Base-by-base conservation (phyloP, 2,329 filamentous ascomycete genomes). In the Colletotrichum australisinense region DNA sequence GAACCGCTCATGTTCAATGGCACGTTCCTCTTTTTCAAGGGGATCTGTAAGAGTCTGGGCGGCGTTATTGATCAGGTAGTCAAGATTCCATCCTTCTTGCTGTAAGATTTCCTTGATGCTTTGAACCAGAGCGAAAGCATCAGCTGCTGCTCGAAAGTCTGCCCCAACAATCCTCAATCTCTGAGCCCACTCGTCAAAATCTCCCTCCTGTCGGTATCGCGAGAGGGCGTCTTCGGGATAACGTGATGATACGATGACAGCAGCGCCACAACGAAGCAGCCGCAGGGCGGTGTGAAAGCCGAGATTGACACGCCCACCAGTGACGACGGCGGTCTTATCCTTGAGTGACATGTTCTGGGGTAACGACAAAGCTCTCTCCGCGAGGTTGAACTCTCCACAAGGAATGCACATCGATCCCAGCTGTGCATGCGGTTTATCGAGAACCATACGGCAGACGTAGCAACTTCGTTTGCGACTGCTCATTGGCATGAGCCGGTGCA, bases 41-140 rank as follows among this genome's bases (percentile, higher is more conserved):
- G 80, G 78, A 56, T 84, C 83, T 0, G 81, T 83, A 52, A 83
- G 70, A 1, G 81, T 83, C 73, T 83, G 82, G 4, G 83, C 82
- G 1, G 83, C 83, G 62, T 84, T 84, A 60, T 83, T 84, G 75
- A 84, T 78, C 57, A 84, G 63, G 7, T 84, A 77, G 70, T 83
- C 77, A 11, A 84, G 74, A 42, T 22, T 59, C 32, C 62, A 60
- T 11, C 66, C 56, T 49, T 59, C 72, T 26, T 56, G 16, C 5
- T 28, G 14, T 24, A 81, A 53, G n/a, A 79, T 63, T 6, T 58
- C 60, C 63, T 74, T 77, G 3, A 79, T 75, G 14, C 72, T 58
- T 38, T 67, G 59, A 12, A 80, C 78, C 12, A 82, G 74, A 19
- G 69, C 73, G 62, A 82, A 81, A 4, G 79, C 81, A 76, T 82